Percentiles rank a stretch among this genome's conserved stretches.
These are phyloP conservation scores for Ophiostoma pallidulum DNA, from an alignment of 2,329 filamentous ascomycete genomes.

Conservation along the genomic window DNA sequence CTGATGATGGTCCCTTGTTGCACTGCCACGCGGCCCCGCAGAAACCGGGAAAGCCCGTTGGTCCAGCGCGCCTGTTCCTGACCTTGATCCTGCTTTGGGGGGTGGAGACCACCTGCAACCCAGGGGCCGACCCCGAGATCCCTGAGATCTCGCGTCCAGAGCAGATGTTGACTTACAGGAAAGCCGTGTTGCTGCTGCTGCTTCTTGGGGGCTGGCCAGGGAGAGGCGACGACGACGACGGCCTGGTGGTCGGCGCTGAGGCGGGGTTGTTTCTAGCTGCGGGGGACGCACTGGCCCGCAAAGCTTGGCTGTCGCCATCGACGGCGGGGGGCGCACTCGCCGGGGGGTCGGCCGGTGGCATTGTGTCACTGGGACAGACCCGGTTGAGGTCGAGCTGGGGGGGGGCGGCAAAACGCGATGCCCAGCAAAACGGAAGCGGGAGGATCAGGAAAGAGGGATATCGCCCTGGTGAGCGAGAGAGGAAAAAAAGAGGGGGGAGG, in stretches of 20 bases:
- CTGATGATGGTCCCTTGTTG: background rate
- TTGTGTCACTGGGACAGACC: background rate
- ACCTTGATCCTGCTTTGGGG: background rate
- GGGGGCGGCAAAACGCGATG: too few relatives aligned
- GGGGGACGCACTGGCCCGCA: background rate
- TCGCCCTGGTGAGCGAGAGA: too few relatives aligned
- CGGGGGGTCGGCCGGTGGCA: background rate
- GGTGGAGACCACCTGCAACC: too few relatives aligned
- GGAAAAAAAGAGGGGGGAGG: too few relatives aligned
- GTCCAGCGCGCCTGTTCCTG: background rate
- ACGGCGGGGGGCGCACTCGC: background rate
- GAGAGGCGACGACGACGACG: background rate
- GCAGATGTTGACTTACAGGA: background rate
- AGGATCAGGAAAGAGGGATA: too few relatives aligned
- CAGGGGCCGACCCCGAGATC: too few relatives aligned
- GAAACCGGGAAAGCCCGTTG: constrained; percentile 13
- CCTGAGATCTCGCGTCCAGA: too few relatives aligned
- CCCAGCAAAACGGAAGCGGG: too few relatives aligned
- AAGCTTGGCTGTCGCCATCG: background rate
- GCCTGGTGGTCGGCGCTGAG: background rate
- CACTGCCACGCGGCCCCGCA: constrained; percentile 18
- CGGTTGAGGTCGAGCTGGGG: background rate
- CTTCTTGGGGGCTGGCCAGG: constrained; percentile 2
- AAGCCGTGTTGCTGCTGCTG: background rate
- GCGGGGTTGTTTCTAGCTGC: constrained; percentile 2